Evolutionary conservation across 371 early-diverging fungal species (phyloP).

Genomic region (Lichtheimia ramosa): DNA sequence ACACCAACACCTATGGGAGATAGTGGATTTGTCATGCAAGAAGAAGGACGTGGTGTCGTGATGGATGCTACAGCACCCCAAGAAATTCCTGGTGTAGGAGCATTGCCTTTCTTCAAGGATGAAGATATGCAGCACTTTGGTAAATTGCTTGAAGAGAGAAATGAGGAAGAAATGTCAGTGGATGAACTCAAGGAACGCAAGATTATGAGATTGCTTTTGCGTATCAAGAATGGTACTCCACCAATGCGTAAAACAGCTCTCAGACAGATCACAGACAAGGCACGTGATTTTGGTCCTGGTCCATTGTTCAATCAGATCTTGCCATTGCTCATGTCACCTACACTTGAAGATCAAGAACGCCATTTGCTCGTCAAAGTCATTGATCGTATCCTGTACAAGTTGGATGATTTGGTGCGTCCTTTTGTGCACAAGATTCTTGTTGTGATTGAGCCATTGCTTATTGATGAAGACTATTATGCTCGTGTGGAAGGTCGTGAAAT

Average conservation of each 20-base stretch:
- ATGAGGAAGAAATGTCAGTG: slow-evolving; percentile 80
- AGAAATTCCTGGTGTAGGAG: slow-evolving; percentile 89
- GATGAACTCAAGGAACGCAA: slow-evolving; percentile 94
- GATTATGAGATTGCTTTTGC: slow-evolving; percentile 91
- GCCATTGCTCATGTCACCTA: slow-evolving; percentile 95
- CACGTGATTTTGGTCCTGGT: slow-evolving; percentile 93
- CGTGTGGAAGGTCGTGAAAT: slow-evolving; percentile 98
- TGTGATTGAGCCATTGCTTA: slow-evolving; percentile 95
- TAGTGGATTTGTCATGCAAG: slow-evolving; percentile 85
- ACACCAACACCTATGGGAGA: slow-evolving; percentile 91
- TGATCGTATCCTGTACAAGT: slow-evolving; percentile 93
- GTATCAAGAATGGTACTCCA: slow-evolving; percentile 98
- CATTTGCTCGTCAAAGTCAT: slow-evolving; percentile 97
- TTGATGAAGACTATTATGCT: slow-evolving; percentile 97
- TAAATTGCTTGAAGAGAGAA: slow-evolving; percentile 83
- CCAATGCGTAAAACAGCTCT: slow-evolving; percentile 92
- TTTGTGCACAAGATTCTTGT: slow-evolving; percentile 97
- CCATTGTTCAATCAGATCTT: slow-evolving; percentile 96
- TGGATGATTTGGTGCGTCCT: slow-evolving; percentile 95
- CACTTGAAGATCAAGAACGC: slow-evolving; percentile 97
- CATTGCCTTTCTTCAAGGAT: slow-evolving; percentile 92
- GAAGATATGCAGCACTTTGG: slow-evolving; percentile 98
- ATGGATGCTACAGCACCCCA: slow-evolving; percentile 70
- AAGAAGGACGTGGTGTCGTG: slow-evolving; percentile 61
- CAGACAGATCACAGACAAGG: slow-evolving; percentile 94